Conservation (phyloP, 148 eudicot species). For the Pharnaceum exiguum region DNA sequence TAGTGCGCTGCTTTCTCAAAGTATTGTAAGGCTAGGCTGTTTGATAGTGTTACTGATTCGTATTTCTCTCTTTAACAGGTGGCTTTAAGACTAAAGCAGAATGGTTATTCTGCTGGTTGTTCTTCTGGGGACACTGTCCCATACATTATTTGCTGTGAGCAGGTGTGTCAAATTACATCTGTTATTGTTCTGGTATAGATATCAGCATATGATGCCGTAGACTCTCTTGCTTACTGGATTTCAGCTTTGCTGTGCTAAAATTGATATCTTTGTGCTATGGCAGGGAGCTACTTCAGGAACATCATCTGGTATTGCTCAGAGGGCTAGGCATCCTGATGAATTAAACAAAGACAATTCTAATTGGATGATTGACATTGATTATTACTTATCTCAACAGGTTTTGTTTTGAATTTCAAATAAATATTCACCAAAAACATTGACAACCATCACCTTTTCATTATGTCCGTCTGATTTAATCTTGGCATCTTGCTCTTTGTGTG, state of each 20-base stretch:
- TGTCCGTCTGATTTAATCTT: slow-evolving; percentile 11
- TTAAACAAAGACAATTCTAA: slow-evolving; percentile 60
- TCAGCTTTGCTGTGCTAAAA: background rate
- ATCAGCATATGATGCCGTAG: background rate
- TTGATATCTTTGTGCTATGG: background rate
- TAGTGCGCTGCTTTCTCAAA: background rate
- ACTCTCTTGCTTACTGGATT: too few relatives aligned
- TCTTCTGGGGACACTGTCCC: slow-evolving; percentile 99
- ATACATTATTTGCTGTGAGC: slow-evolving; percentile 82
- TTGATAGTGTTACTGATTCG: background rate
- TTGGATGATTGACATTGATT: slow-evolving; percentile 92
- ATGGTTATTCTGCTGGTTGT: slow-evolving; percentile 78
- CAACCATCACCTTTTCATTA: background rate
- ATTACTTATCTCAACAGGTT: slow-evolving; percentile 97
- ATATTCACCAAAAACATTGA: background rate
- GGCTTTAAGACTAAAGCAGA: slow-evolving; percentile 78
- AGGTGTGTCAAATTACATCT: slow-evolving; percentile 43
- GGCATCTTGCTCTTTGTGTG: slow-evolving; percentile 19
- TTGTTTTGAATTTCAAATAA: slow-evolving; percentile 6
- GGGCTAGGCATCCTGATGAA: slow-evolving; percentile 99
- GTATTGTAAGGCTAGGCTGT: background rate
- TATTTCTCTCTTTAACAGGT: slow-evolving; percentile 38
- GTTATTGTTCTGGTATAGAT: background rate
- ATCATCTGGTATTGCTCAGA: slow-evolving; percentile 84
- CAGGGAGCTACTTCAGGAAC: slow-evolving; percentile 60